Evolutionary conservation across 805 yeast species (phyloP).

Genomic region (Ogataea glucozyma): DNA sequence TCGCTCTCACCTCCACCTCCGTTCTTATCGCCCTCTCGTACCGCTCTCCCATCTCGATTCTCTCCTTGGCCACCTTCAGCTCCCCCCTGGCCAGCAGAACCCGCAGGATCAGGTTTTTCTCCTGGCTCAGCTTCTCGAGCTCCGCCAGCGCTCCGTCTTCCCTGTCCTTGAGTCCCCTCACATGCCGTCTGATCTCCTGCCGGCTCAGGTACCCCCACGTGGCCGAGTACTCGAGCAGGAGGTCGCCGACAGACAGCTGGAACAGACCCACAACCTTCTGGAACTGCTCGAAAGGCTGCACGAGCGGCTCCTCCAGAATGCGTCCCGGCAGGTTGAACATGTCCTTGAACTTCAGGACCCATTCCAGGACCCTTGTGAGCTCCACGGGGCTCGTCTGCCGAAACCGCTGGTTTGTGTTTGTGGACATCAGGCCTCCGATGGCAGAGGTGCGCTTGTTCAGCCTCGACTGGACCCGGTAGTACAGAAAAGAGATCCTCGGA

Average conservation of each 20-base stretch:
- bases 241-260: constrained; percentile 16
- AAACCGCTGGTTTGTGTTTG: constrained; percentile 12
- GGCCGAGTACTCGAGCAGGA: constrained; percentile 23
- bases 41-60: constrained; percentile 32
- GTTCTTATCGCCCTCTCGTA: constrained; percentile 30
- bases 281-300: constrained; percentile 24
- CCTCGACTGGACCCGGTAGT: constrained; percentile 30
- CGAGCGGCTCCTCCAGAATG: constrained; percentile 25
- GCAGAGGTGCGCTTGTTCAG: constrained; percentile 21
- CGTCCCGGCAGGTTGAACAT: constrained; percentile 31
- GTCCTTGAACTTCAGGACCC: constrained; percentile 33
- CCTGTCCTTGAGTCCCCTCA: constrained; percentile 13
- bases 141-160: constrained; percentile 38
- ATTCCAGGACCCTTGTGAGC: constrained; percentile 32
- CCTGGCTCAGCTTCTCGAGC: constrained; percentile 42
- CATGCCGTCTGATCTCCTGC: constrained; percentile 21
- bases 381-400: constrained; percentile 26
- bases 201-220: constrained; percentile 28
- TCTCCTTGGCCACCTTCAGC: constrained; percentile 25
- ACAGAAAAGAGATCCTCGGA: constrained; percentile 60
- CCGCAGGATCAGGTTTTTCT: constrained; percentile 66
- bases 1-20: constrained; percentile 23
- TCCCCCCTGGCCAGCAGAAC: constrained; percentile 53
- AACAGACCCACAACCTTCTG: constrained; percentile 19
- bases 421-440: constrained; percentile 12